Conservation (phyloP, 2,329 filamentous ascomycete species). For the Neofusicoccum laricinum region DNA sequence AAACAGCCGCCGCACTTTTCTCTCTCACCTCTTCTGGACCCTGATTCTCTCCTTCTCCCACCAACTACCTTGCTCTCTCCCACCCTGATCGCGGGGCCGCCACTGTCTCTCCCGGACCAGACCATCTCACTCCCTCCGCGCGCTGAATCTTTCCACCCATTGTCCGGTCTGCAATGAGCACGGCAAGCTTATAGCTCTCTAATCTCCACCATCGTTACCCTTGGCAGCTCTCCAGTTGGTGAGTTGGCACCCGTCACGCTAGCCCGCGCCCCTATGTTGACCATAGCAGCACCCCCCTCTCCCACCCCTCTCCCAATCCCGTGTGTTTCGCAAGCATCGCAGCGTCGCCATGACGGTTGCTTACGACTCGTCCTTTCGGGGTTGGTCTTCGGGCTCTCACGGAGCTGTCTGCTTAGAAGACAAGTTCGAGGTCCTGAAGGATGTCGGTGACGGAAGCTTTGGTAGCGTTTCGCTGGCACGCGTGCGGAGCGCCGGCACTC, state of each 20-base stretch:
- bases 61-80: background rate
- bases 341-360: conserved; percentile 68
- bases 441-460: conserved; percentile 98
- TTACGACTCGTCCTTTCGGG: conserved; percentile 69
- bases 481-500: conserved; percentile 85
- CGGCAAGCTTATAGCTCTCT: conserved; percentile 11
- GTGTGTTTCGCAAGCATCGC: background rate
- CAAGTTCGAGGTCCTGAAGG: conserved; percentile 93
- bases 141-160: conserved; percentile 3
- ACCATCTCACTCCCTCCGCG: conserved; percentile 6
- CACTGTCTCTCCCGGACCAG: conserved; percentile 10
- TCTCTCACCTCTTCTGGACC: conserved; percentile 41
- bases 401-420: conserved; percentile 69
- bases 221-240: conserved; percentile 11
- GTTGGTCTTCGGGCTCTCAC: conserved; percentile 54
- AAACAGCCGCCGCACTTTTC: conserved; percentile 37
- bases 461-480: conserved; percentile 91
- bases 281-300: background rate
- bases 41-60: conserved; percentile 22
- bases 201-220: conserved; percentile 6
- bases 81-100: background rate
- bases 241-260: conserved; percentile 6
- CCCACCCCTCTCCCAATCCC: background rate
- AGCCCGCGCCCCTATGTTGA: conserved; percentile 2
- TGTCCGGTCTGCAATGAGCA: conserved; percentile 25